Percentiles rank a stretch among this genome's conserved stretches.
phyloP scores from a whole-genome alignment of 2,329 filamentous ascomycete genomes.

The Aspergillus amoenus region DNA sequence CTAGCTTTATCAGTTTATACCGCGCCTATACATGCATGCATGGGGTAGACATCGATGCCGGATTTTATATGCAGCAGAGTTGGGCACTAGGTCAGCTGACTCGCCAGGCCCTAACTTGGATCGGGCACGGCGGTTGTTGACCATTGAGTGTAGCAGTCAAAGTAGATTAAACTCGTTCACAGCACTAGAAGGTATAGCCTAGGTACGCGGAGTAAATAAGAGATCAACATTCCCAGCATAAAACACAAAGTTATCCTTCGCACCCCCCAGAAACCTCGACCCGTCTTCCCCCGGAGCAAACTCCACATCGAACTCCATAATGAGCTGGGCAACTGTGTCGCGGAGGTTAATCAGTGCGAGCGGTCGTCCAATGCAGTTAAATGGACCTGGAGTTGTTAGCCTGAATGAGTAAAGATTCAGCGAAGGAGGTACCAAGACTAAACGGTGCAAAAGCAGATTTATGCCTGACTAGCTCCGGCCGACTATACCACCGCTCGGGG shows the following conservation, averaged over 20 bases:
- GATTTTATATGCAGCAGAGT: too few species aligned
- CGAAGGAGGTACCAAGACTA: slow-evolving; percentile 24
- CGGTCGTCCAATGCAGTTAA: slow-evolving; percentile 38
- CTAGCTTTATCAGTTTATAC: too few species aligned
- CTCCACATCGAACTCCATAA: slow-evolving; percentile 36
- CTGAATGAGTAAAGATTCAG: too few species aligned
- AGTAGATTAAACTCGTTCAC: too few species aligned
- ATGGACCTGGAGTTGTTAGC: slow-evolving; percentile 22
- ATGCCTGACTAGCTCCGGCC: slow-evolving; percentile 34
- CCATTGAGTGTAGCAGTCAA: too few species aligned
- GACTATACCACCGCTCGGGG: slow-evolving; percentile 35
- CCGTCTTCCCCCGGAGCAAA: slow-evolving; percentile 40
- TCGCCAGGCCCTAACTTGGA: too few species aligned
- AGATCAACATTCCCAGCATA: slow-evolving; percentile 18
- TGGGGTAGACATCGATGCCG: too few species aligned
- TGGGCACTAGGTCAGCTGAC: too few species aligned
- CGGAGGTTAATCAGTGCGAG: slow-evolving; percentile 40
- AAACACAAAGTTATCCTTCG: slow-evolving; percentile 39
- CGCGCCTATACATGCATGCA: too few species aligned
- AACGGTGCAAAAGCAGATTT: slow-evolving; percentile 37
- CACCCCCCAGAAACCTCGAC: slow-evolving; percentile 28
- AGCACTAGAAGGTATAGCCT: too few species aligned
- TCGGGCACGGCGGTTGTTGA: too few species aligned
- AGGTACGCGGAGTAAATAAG: slow-evolving; percentile 13
- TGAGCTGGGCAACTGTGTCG: slow-evolving; percentile 32